Percentiles rank a stretch among this genome's conserved stretches.
Conservation (phyloP, 805 yeast species). For the Ogataea degrootiae region DNA sequence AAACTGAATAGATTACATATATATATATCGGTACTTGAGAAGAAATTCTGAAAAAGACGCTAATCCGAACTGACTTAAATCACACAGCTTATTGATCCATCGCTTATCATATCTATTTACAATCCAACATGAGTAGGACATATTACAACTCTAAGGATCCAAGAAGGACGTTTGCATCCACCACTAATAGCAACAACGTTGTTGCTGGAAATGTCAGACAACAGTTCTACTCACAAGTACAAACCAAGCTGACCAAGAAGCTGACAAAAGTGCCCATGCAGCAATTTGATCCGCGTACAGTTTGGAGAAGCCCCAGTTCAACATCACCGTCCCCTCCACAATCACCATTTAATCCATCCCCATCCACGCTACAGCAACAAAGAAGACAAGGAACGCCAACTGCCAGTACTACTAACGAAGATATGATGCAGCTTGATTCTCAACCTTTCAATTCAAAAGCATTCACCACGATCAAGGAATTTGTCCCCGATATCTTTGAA, state of each 20-base stretch:
- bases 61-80: too few species aligned
- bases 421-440: conserved; percentile 1
- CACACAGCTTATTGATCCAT: not conserved
- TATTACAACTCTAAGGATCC: not conserved
- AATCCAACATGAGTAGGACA: not conserved
- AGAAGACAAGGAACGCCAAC: conserved; percentile 1
- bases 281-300: conserved; percentile 2
- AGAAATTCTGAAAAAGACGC: too few species aligned
- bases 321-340: not conserved
- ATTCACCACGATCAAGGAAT: conserved; percentile 1
- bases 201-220: too few species aligned
- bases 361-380: not conserved
- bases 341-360: not conserved
- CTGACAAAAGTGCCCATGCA: not conserved
- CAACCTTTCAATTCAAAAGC: not conserved
- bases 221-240: not conserved
- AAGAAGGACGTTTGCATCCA: not conserved
- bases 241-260: not conserved
- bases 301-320: not conserved
- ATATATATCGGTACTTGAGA: too few species aligned
- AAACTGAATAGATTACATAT: too few species aligned
- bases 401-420: not conserved
- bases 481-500: conserved; percentile 3
- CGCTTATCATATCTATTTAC: not conserved
- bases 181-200: too few species aligned